Percentiles rank a stretch among this genome's conserved stretches.
These are phyloP conservation scores for Podaxis sp. DNA, from an alignment of 768 basidiomycete genomes.

Conservation along the genomic window DNA sequence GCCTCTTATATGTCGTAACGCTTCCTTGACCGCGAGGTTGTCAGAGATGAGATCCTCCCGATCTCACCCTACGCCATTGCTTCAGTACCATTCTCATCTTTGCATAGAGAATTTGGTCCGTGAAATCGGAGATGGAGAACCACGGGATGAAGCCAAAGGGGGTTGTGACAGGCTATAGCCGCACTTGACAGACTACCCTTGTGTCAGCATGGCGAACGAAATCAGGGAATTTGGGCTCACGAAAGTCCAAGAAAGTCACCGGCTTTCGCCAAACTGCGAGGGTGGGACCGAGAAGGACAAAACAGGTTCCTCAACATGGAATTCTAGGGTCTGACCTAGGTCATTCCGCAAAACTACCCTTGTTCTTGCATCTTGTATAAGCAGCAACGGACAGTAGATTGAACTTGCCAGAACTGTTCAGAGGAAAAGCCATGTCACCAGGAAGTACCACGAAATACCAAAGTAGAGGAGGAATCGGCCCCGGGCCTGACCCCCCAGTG, in stretches of 20 bases:
- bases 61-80: slow-evolving; percentile 43
- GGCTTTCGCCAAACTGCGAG: too few species aligned
- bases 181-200: neutral
- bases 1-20: slow-evolving; percentile 38
- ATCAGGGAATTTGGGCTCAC: slow-evolving; percentile 26
- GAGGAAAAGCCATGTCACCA: slow-evolving; percentile 34
- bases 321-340: too few species aligned
- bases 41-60: slow-evolving; percentile 52
- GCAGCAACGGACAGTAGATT: neutral
- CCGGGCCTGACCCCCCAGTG: slow-evolving; percentile 19
- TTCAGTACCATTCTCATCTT: slow-evolving; percentile 42
- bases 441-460: slow-evolving; percentile 49
- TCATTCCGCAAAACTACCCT: too few species aligned
- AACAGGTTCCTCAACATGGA: too few species aligned
- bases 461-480: slow-evolving; percentile 52
- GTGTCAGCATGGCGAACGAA: neutral
- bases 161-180: slow-evolving; percentile 52
- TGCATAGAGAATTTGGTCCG: slow-evolving; percentile 47
- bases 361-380: too few species aligned
- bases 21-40: slow-evolving; percentile 33
- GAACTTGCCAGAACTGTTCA: neutral
- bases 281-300: too few species aligned
- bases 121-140: slow-evolving; percentile 47
- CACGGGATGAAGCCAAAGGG: slow-evolving; percentile 41
- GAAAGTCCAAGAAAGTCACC: slow-evolving; percentile 35